Percentiles rank a stretch among this genome's conserved stretches.
Evolutionary conservation across 78 protist species (phyloP).

Genomic region (Reticulomyxa filosa): DNA sequence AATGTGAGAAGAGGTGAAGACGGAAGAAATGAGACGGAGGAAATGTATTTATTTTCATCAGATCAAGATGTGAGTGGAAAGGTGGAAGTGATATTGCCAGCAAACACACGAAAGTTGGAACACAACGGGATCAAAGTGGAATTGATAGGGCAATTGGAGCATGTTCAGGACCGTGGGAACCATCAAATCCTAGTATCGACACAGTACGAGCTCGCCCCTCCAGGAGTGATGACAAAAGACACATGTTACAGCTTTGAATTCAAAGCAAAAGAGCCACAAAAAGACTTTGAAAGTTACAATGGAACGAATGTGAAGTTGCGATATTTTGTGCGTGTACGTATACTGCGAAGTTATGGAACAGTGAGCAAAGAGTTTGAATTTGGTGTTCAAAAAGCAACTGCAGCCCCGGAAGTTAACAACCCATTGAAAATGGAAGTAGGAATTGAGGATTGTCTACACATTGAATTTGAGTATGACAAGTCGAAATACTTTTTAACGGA

Average conservation of each 20-base stretch:
- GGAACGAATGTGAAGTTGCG: constrained; percentile 73
- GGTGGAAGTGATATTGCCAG: background rate
- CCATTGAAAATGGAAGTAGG: constrained; percentile 86
- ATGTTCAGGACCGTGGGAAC: constrained; percentile 45
- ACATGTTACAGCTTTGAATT: constrained; percentile 32
- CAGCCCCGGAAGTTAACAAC: constrained; percentile 45
- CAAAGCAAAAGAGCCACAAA: constrained; percentile 39
- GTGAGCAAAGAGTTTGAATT: constrained; percentile 53
- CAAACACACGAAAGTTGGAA: constrained; percentile 35
- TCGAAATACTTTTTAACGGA: constrained; percentile 51
- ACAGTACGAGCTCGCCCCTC: constrained; percentile 47
- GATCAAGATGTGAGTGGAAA: background rate
- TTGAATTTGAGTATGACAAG: constrained; percentile 84
- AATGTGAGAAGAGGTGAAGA: too few species aligned
- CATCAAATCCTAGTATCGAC: constrained; percentile 39
- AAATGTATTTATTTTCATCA: background rate
- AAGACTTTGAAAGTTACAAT: constrained; percentile 68
- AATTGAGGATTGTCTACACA: constrained; percentile 85
- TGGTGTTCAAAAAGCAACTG: constrained; percentile 37
- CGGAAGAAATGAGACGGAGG: background rate
- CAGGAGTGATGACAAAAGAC: constrained; percentile 42
- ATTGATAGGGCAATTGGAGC: constrained; percentile 60
- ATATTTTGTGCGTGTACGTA: constrained; percentile 59
- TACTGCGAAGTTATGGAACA: constrained; percentile 33
- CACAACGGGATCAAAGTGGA: constrained; percentile 66